Evolutionary conservation across 345 rosid species (phyloP).

Genomic region (Balakata baccata): DNA sequence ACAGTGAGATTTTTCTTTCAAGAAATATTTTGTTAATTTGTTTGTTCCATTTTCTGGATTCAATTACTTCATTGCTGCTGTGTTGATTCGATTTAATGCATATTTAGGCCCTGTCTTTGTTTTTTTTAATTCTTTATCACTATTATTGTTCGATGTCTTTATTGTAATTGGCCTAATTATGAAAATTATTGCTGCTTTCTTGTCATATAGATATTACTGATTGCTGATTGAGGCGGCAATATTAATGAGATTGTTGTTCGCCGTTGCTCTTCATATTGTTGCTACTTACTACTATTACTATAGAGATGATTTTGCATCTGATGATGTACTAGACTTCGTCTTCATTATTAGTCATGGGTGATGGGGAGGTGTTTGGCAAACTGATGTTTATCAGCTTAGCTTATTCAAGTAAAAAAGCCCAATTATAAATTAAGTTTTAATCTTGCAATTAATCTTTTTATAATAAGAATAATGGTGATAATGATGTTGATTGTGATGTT

Average conservation of each 20-base stretch:
- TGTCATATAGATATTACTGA: neutral
- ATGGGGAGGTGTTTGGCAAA: neutral
- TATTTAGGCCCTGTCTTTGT: too few species aligned
- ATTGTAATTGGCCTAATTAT: neutral
- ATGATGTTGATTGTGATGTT: neutral
- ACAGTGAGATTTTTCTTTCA: conserved; percentile 39
- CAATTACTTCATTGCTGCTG: too few species aligned
- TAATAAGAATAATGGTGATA: conserved; percentile 9
- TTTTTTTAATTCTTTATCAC: neutral
- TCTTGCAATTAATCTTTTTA: conserved; percentile 7
- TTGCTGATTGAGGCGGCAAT: neutral
- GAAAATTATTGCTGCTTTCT: neutral
- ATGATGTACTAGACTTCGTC: neutral
- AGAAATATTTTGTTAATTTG: neutral
- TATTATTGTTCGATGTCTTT: neutral
- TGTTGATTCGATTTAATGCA: too few species aligned
- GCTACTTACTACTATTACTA: neutral
- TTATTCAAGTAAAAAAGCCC: neutral
- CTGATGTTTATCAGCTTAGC: neutral
- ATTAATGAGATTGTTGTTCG: neutral
- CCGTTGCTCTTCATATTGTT: neutral
- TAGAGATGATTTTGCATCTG: neutral
- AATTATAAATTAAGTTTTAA: conserved; percentile 2
- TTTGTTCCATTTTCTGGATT: neutral
- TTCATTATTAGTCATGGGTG: neutral